These are phyloP conservation scores for Teratosphaeria zuluensis DNA, from an alignment of 2,329 filamentous ascomycete species.

Conservation along the genomic window DNA sequence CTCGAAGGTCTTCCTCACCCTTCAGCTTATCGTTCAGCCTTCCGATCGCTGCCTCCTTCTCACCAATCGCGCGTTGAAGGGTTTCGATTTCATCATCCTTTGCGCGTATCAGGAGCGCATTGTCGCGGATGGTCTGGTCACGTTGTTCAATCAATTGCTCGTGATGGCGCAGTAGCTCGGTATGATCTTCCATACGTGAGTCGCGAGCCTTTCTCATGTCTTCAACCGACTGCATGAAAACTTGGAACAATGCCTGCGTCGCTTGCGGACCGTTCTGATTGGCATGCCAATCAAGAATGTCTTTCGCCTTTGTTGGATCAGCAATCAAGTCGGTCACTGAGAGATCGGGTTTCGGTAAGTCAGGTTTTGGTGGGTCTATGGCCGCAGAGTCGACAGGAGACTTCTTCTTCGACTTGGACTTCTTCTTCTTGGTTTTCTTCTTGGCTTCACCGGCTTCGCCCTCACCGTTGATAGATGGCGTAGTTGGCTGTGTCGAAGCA, in stretches of 20 bases:
- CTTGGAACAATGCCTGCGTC: not conserved
- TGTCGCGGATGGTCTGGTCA: constrained; percentile 60
- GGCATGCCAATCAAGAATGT: constrained; percentile 6
- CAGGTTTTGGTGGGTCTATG: constrained; percentile 1
- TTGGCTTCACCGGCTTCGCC: constrained; percentile 40
- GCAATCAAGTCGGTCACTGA: constrained; percentile 11
- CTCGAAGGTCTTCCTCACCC: constrained; percentile 16
- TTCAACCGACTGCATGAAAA: constrained; percentile 3
- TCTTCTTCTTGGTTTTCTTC: constrained; percentile 71
- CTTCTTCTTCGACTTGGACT: constrained; percentile 73
- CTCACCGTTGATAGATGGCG: constrained; percentile 16
- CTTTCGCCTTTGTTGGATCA: constrained; percentile 10
- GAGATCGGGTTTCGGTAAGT: not conserved
- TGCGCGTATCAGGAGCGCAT: constrained; percentile 63
- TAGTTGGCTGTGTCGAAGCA: constrained; percentile 14
- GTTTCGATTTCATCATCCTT: constrained; percentile 85
- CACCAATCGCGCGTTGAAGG: constrained; percentile 67
- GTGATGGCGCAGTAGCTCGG: constrained; percentile 13
- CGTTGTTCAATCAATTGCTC: constrained; percentile 41
- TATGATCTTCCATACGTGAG: constrained; percentile 11
- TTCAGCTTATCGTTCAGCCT: constrained; percentile 14
- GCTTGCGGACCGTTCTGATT: not conserved
- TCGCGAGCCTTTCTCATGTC: constrained; percentile 4
- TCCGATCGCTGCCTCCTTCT: constrained; percentile 47
- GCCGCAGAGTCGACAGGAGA: constrained; percentile 30